These are phyloP conservation scores for Albizia julibrissin DNA, from an alignment of 306 rosid genomes.

Conservation along the genomic window DNA sequence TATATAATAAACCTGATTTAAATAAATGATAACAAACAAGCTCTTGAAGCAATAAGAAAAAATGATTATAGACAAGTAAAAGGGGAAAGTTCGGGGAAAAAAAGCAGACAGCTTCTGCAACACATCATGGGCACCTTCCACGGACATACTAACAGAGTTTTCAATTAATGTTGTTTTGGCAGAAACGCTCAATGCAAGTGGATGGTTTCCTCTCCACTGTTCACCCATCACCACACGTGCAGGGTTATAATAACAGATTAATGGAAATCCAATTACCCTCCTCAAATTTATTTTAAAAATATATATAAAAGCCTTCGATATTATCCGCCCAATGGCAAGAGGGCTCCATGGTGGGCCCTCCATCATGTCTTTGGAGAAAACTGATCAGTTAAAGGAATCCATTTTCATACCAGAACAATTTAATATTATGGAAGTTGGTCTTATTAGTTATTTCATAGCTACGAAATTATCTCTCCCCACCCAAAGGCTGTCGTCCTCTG, in stretches of 20 bases:
- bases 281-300: neutral
- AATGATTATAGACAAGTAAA: neutral
- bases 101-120: constrained; percentile 34
- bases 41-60: neutral
- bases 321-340: neutral
- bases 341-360: neutral
- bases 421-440: neutral
- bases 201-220: constrained; percentile 1
- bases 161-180: constrained; percentile 31
- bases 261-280: constrained; percentile 2
- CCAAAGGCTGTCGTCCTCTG: constrained; percentile 8
- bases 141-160: constrained; percentile 21
- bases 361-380: neutral
- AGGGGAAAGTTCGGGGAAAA: neutral
- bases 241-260: constrained; percentile 16
- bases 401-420: neutral
- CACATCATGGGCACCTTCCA: constrained; percentile 33
- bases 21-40: too few relatives aligned
- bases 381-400: neutral
- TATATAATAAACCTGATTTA: too few relatives aligned
- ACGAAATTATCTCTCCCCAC: neutral
- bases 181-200: constrained; percentile 35
- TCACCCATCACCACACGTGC: constrained; percentile 27
- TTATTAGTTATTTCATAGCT: neutral
- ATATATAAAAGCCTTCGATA: neutral